Conservation (phyloP, 306 rosid species). For the Corylus americana region DNA sequence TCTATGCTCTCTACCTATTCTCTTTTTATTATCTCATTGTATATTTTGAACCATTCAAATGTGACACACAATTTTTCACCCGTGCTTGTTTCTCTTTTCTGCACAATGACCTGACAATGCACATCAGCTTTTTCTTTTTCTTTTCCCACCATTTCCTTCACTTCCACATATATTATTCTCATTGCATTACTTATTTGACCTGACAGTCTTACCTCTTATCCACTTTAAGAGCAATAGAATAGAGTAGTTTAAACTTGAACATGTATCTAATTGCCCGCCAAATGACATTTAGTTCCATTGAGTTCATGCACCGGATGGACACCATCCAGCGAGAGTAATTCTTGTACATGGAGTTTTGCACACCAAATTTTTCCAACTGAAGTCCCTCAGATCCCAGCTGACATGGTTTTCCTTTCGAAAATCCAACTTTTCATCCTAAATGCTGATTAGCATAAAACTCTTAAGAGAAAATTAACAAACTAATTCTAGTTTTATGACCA, state of each 20-base stretch:
- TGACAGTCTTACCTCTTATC: not conserved
- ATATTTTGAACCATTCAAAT: not conserved
- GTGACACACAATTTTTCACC: not conserved
- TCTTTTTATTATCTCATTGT: not conserved
- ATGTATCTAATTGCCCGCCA: not conserved
- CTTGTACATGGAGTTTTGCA: not conserved
- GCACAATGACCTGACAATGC: not conserved
- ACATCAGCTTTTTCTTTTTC: not conserved
- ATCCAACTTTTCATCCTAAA: not conserved
- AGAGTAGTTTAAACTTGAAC: not conserved
- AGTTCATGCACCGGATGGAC: not conserved
- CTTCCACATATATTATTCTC: not conserved
- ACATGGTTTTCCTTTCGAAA: not conserved
- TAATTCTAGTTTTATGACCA: not conserved
- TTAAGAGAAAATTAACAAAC: not conserved
- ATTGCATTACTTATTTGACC: not conserved
- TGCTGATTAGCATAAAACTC: not conserved
- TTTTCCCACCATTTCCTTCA: not conserved
- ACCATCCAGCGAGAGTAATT: not conserved
- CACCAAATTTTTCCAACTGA: not conserved
- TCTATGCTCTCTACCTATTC: not conserved
- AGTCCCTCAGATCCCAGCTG: not conserved
- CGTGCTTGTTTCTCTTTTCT: not conserved
- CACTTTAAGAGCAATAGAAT: not conserved
- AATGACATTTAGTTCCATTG: not conserved